Evolutionary conservation across 768 basidiomycete genomes (phyloP), one percentile per base, ranked within the genome.

Genomic region (Russula brevipes): DNA sequence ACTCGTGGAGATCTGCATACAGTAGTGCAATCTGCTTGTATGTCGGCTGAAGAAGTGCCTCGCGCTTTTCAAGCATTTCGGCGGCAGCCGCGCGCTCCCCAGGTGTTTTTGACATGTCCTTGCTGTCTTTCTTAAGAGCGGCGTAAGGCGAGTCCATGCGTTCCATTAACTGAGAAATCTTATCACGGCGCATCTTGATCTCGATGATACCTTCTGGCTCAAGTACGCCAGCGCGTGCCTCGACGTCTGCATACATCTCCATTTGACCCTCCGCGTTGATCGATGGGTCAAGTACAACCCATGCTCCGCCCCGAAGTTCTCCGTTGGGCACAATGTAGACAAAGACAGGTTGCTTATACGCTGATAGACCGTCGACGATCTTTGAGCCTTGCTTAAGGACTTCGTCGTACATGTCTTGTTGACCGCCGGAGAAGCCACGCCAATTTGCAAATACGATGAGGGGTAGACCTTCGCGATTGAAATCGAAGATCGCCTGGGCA

Each of bases 381-480:
- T 96, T 98, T 17, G 95, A 90, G 46, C 95, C 95, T 74, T 98
- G 93, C 77, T 98, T 98, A 71, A 98, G 80, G 60, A 98, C 85
- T 73, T 96, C 95, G 76, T 98, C 94, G 71, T 94, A 96, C 94
- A 98, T 98, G 75, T 98, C 95, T 76, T 97, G 95, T 76, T 98
- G 95, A 67, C 97, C 97, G 66, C 97, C 97, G 24, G 97, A 99
- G 86, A 99, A 99, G 31, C 97, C 97, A 79, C 97, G 91, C 94
- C 97, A 98, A 80, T 99, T 99, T 59, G 97, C 97, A 72, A 99
- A 98, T 75, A 99, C 95, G 74, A 98, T 95, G 63, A 99, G 81
- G 4, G 97, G 97, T 14, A 99, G 80, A 30, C 91, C 93, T 76
- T 99, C 97, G 47, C 97, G 88, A 77, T 96, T 90, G 80, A 98